phyloP scores from a whole-genome alignment of 257 asterid species.

The Solanum dulcamara region DNA sequence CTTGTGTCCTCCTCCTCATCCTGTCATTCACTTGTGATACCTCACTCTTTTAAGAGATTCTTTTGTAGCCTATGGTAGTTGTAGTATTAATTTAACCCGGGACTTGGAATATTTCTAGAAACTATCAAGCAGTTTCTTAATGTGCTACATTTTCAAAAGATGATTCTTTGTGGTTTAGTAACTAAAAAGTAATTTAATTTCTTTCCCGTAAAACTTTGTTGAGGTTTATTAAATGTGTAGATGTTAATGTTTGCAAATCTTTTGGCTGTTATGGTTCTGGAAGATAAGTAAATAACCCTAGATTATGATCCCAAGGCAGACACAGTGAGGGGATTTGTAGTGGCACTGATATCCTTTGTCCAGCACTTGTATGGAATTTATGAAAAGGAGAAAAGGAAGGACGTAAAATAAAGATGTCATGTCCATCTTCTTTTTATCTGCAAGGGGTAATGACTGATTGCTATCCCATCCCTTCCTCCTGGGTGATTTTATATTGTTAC shows the following conservation, averaged over 20 bases:
- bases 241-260: background rate
- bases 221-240: background rate
- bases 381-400: background rate
- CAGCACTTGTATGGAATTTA: background rate
- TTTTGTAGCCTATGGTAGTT: background rate
- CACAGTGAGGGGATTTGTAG: background rate
- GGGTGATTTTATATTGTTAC: background rate
- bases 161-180: background rate
- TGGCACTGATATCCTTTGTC: background rate
- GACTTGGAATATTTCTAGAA: background rate
- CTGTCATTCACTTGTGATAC: background rate
- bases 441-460: background rate
- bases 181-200: background rate
- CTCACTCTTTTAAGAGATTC: background rate
- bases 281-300: background rate
- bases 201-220: background rate
- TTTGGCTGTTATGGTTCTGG: background rate
- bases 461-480: background rate
- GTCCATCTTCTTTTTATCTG: background rate
- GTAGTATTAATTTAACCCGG: background rate
- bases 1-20: background rate
- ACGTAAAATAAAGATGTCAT: background rate
- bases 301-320: background rate
- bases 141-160: background rate
- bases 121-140: background rate